Base-by-base conservation (phyloP, 352 stramenopile species). In the Phytophthora niederhauseri region DNA sequence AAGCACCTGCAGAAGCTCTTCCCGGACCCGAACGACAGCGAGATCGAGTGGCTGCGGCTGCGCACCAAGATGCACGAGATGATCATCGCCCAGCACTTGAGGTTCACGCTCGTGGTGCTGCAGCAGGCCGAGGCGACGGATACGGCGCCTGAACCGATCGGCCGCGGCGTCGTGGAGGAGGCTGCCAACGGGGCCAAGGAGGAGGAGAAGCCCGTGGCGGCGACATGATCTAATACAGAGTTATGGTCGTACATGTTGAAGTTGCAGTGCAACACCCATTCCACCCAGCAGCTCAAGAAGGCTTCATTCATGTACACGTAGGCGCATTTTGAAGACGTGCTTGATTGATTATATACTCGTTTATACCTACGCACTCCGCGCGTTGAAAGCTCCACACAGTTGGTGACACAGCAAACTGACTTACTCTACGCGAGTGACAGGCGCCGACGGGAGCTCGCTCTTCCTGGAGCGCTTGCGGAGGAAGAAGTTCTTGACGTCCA, bases 41-140 rank as follows among this genome's bases (percentile, higher is more conserved):
- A 98, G 50, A 90, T 98, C 61, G 93, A 98, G 69, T 97, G 91
- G 82, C 76, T 98, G 58, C 80, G 91, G 22, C 82, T 98, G 64
- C 82, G 91, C 60, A 98, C 92, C 52, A 89, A 96, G 64, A 81
- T 97, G 66, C 93, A 97, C 72, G 92, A 98, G 75, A 96, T 97
- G 85, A 92, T 97, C 75, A 93, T 97, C 57, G 87, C 91, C 5
- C 90, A 96, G 72, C 80, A 97, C 73, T 68, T 93, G 68, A 84
- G 82, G 8, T 98, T 95, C 70, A 97, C 90, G 15, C 80, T 98
- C 45, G 89, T 97, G 60, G 91, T 95, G 52, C 80, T 97, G 59
- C 90, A 97, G 60, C 77, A 80, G 53, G 67, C 81, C 19, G 79
- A 89, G 52, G 30, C 73, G 11, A 43, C 55, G 19, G 79, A 87